phyloP scores from a whole-genome alignment of 2,329 filamentous ascomycete genomes.

The Shiraia sp. region DNA sequence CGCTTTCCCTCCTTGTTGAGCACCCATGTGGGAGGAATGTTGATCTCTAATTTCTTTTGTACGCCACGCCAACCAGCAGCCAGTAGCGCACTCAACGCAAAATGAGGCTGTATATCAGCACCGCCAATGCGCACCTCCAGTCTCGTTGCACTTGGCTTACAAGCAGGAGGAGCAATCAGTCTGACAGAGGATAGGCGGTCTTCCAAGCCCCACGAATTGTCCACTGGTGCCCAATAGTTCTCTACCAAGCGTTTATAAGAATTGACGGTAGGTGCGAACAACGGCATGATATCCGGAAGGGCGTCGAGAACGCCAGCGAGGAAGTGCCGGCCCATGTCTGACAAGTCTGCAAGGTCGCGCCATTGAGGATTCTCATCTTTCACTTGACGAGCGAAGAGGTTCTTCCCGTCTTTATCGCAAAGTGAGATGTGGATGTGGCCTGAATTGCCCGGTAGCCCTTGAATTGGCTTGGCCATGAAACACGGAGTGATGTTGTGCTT shows the following conservation, averaged over 20 bases:
- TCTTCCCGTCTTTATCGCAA: constrained; percentile 73
- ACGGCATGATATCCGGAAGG: constrained; percentile 87
- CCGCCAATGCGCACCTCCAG: constrained; percentile 88
- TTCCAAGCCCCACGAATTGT: constrained; percentile 90
- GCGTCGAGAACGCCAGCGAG: constrained; percentile 83
- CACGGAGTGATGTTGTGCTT: constrained; percentile 87
- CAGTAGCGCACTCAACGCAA: constrained; percentile 79
- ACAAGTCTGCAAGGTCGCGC: constrained; percentile 69
- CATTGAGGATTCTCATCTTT: constrained; percentile 64
- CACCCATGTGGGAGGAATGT: constrained; percentile 76
- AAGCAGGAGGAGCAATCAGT: constrained; percentile 82
- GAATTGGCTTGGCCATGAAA: constrained; percentile 93
- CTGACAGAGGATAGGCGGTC: constrained; percentile 87
- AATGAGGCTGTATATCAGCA: constrained; percentile 83
- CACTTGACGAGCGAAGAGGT: constrained; percentile 73
- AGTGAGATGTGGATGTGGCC: constrained; percentile 91
- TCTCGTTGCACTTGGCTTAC: constrained; percentile 77
- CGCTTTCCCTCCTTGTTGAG: constrained; percentile 12
- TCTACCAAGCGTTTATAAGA: constrained; percentile 95
- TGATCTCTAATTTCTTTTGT: constrained; percentile 50
- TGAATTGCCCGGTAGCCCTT: constrained; percentile 86
- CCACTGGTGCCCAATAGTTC: constrained; percentile 96
- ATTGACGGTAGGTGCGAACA: constrained; percentile 89
- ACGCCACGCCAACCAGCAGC: constrained; percentile 84
- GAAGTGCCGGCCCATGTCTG: constrained; percentile 87